These are phyloP conservation scores for Spinacia oleracea DNA, from an alignment of 179 eudicot genomes.

Conservation along the genomic window DNA sequence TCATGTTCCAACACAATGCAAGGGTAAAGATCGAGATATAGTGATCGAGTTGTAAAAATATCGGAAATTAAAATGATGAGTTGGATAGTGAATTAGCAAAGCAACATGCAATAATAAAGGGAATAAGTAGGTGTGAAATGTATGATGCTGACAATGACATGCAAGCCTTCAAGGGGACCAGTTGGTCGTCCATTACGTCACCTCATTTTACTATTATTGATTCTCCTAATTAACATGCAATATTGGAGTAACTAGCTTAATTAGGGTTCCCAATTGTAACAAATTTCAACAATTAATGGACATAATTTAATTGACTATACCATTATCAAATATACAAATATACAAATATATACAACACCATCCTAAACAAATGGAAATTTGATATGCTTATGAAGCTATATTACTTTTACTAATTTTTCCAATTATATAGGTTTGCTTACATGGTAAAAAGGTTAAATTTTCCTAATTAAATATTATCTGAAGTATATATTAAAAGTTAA, in stretches of 20 bases:
- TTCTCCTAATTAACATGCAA: conserved; percentile 27
- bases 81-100: conserved; percentile 22
- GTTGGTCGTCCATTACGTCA: conserved; percentile 11
- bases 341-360: background rate
- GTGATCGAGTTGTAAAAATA: background rate
- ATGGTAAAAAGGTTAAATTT: conserved; percentile 22
- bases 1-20: background rate
- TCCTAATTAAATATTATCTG: too few relatives aligned
- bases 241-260: too few relatives aligned
- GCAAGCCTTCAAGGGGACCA: conserved; percentile 30
- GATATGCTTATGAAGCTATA: conserved; percentile 18
- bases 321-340: too few relatives aligned
- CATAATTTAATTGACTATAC: background rate
- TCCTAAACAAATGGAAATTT: conserved; percentile 1
- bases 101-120: too few relatives aligned
- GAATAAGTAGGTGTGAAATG: conserved; percentile 1
- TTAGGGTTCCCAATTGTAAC: conserved; percentile 29
- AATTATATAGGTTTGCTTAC: conserved; percentile 37
- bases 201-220: conserved; percentile 18
- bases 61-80: background rate
- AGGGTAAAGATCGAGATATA: background rate
- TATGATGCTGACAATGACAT: conserved; percentile 23
- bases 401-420: conserved; percentile 19
- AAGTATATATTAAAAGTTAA: too few relatives aligned
- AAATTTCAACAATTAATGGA: conserved; percentile 21